Conservation (phyloP, 2,329 filamentous ascomycete genomes). For the Diplodia mutila region DNA sequence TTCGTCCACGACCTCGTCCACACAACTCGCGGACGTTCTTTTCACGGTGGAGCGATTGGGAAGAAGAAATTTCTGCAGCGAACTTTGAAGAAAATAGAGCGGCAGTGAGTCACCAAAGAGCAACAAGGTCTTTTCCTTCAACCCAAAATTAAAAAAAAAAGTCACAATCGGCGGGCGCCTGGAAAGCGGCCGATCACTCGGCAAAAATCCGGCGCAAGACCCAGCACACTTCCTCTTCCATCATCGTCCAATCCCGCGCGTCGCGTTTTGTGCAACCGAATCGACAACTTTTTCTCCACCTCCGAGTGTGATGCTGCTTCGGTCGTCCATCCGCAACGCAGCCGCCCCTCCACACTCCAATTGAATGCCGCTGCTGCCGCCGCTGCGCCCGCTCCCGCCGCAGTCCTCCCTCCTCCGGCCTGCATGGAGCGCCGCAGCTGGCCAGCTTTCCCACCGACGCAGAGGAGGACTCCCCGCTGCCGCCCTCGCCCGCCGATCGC, state of each 20-base stretch:
- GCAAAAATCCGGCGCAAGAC: background rate
- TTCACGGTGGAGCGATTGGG: background rate
- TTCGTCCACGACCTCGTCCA: background rate
- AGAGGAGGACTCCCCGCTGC: slow-evolving; percentile 35
- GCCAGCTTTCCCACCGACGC: background rate
- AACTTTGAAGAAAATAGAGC: background rate
- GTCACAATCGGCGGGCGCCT: background rate
- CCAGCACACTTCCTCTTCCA: slow-evolving; percentile 3
- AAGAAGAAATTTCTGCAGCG: background rate
- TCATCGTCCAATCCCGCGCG: background rate
- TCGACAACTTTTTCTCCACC: background rate
- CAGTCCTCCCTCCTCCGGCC: slow-evolving; percentile 49
- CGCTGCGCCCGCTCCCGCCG: slow-evolving; percentile 47
- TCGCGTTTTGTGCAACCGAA: background rate
- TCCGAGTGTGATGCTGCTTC: background rate
- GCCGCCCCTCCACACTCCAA: slow-evolving; percentile 30
- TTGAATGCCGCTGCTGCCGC: slow-evolving; percentile 46
- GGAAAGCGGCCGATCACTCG: background rate
- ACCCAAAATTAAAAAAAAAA: background rate
- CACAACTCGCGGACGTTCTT: background rate
- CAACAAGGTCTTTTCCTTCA: slow-evolving; percentile 2
- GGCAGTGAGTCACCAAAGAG: background rate
- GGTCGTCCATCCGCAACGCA: background rate
- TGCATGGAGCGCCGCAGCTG: slow-evolving; percentile 39
- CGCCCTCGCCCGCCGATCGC: background rate